Conservation (phyloP, 768 basidiomycete genomes). For the Naganishia antarctica region DNA sequence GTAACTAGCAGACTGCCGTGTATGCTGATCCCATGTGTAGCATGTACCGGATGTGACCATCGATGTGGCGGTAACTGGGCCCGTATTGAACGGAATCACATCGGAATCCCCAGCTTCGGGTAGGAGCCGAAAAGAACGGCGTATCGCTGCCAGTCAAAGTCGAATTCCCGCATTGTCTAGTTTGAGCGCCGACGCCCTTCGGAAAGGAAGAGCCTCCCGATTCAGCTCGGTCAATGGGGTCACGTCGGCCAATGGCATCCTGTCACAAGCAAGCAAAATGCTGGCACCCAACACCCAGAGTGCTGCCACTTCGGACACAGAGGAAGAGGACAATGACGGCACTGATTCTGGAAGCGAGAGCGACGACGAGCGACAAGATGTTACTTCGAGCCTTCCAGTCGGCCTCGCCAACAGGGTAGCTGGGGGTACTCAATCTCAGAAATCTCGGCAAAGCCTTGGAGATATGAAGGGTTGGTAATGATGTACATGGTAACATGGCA, state of each 20-base stretch:
- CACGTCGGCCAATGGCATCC: neutral
- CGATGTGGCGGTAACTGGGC: neutral
- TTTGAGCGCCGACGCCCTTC: constrained; percentile 14
- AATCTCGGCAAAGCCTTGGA: constrained; percentile 6
- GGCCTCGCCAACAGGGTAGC: constrained; percentile 6
- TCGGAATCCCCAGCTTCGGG: neutral
- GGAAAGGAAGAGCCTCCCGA: constrained; percentile 13
- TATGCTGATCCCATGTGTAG: too few relatives aligned
- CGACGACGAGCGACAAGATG: constrained; percentile 5
- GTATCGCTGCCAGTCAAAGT: constrained; percentile 11
- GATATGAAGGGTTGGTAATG: constrained; percentile 12
- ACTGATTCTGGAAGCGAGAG: constrained; percentile 7
- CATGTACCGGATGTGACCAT: too few relatives aligned
- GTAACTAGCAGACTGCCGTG: too few relatives aligned
- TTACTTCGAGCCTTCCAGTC: constrained; percentile 1
- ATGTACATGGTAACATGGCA: neutral
- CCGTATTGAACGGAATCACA: neutral
- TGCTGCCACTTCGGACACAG: constrained; percentile 1
- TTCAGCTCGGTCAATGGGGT: neutral
- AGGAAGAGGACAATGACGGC: neutral
- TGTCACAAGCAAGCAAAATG: neutral
- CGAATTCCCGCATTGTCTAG: constrained; percentile 16
- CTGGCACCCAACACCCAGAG: neutral
- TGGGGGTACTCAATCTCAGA: neutral
- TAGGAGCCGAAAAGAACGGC: constrained; percentile 1